Percentiles rank a stretch among this genome's conserved stretches.
Conservation (phyloP, 306 rosid genomes). For the Ammopiptanthus mongolicus region DNA sequence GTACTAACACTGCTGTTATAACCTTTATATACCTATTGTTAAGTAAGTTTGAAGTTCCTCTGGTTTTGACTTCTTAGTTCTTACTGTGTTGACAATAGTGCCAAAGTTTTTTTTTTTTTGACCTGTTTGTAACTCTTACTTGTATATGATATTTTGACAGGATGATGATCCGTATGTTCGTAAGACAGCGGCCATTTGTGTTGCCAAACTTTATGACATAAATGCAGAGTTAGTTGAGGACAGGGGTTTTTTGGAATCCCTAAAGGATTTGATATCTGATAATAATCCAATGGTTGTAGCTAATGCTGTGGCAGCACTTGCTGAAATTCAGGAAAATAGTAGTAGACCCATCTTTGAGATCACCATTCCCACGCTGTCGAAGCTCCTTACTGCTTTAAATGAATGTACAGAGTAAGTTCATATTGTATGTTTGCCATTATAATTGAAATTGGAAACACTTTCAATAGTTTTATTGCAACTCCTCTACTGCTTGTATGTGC, state of each 20-base stretch:
- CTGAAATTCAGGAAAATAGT: conserved; percentile 93
- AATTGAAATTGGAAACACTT: not conserved
- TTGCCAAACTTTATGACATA: conserved; percentile 96
- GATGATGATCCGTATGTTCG: conserved; percentile 99
- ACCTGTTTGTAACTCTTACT: conserved; percentile 10
- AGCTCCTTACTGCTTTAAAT: conserved; percentile 97
- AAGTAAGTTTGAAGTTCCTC: not conserved
- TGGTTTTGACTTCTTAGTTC: not conserved
- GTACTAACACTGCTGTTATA: conserved; percentile 33
- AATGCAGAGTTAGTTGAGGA: conserved; percentile 98
- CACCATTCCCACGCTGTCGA: conserved; percentile 79
- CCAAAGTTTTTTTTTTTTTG: not conserved
- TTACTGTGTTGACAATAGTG: not conserved
- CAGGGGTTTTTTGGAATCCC: conserved; percentile 91
- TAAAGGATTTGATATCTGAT: conserved; percentile 98
- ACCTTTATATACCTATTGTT: not conserved
- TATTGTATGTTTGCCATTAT: not conserved
- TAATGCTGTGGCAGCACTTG: conserved; percentile 96
- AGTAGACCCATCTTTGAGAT: conserved; percentile 86
- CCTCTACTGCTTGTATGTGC: not conserved
- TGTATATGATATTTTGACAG: conserved; percentile 44
- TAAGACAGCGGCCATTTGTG: conserved; percentile 98
- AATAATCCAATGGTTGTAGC: conserved; percentile 99
- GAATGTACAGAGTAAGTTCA: conserved; percentile 96
- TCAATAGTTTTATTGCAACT: not conserved